These are phyloP conservation scores for Pterocarpus macrocarpus DNA, from an alignment of 306 rosid species.

Conservation along the genomic window DNA sequence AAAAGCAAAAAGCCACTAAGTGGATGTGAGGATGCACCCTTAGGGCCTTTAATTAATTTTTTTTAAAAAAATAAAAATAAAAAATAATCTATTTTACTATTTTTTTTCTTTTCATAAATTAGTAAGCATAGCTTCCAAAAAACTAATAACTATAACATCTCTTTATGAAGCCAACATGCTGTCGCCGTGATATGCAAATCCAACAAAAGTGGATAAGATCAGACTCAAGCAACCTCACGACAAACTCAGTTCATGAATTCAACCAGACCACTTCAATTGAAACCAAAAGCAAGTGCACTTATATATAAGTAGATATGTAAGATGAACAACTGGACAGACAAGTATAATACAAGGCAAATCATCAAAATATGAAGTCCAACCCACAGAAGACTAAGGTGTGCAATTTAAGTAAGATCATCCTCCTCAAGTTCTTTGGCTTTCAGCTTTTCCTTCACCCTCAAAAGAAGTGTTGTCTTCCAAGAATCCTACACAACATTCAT, in stretches of 20 bases:
- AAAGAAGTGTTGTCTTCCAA: conserved; percentile 93
- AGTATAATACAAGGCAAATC: conserved; percentile 49
- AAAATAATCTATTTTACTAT: too few species aligned
- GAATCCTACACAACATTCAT: conserved; percentile 67
- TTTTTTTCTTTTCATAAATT: too few species aligned
- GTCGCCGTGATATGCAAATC: conserved; percentile 1
- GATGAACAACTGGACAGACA: conserved; percentile 47
- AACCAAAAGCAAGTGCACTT: conserved; percentile 54
- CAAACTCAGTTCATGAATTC: conserved; percentile 46
- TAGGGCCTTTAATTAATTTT: too few species aligned
- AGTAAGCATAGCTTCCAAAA: too few species aligned
- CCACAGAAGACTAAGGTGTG: conserved; percentile 16
- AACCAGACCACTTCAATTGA: conserved; percentile 36
- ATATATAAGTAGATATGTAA: conserved; percentile 40
- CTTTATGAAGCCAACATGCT: background rate
- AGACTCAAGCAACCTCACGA: conserved; percentile 22
- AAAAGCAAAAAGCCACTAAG: too few species aligned
- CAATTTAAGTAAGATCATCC: conserved; percentile 88
- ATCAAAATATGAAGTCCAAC: conserved; percentile 46
- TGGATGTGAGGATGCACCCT: too few species aligned
- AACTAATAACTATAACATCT: background rate
- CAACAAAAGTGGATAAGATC: conserved; percentile 20
- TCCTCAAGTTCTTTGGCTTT: conserved; percentile 98
- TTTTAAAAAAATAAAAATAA: too few species aligned
- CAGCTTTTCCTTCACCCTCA: conserved; percentile 98